These are phyloP conservation scores for Zygosaccharomyces gambellarensis DNA, from an alignment of 805 yeast genomes.

Conservation along the genomic window DNA sequence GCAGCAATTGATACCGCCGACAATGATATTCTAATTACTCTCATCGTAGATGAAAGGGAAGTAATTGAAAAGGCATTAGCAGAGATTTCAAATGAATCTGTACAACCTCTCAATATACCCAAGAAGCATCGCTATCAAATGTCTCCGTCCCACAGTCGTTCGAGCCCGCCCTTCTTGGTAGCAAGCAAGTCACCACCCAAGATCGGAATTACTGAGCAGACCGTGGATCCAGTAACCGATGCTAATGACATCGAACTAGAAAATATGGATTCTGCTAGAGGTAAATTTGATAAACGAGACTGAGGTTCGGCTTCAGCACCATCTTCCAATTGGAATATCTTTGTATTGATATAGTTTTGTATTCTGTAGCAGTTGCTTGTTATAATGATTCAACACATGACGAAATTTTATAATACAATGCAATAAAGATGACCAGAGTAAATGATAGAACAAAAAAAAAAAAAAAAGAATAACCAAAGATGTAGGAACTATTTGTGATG, in stretches of 20 bases:
- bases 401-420: not conserved
- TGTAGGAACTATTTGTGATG: constrained; percentile 7
- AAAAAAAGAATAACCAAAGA: not conserved
- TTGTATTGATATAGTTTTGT: not conserved
- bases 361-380: not conserved
- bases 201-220: constrained; percentile 20
- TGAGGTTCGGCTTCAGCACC: not conserved
- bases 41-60: constrained; percentile 20
- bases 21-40: constrained; percentile 5
- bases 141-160: constrained; percentile 4
- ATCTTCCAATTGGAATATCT: not conserved
- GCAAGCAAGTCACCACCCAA: constrained; percentile 31
- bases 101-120: not conserved
- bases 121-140: constrained; percentile 1
- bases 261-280: not conserved
- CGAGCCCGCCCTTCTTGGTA: constrained; percentile 14
- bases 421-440: not conserved
- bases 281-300: not conserved
- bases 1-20: constrained; percentile 8
- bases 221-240: constrained; percentile 5
- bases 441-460: not conserved
- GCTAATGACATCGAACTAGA: constrained; percentile 6
- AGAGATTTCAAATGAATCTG: constrained; percentile 12
- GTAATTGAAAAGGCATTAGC: constrained; percentile 22
- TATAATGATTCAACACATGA: not conserved